Percentiles rank a stretch among this genome's conserved stretches.
Conservation (phyloP, 306 rosid genomes). For the Prunus mongolica region DNA sequence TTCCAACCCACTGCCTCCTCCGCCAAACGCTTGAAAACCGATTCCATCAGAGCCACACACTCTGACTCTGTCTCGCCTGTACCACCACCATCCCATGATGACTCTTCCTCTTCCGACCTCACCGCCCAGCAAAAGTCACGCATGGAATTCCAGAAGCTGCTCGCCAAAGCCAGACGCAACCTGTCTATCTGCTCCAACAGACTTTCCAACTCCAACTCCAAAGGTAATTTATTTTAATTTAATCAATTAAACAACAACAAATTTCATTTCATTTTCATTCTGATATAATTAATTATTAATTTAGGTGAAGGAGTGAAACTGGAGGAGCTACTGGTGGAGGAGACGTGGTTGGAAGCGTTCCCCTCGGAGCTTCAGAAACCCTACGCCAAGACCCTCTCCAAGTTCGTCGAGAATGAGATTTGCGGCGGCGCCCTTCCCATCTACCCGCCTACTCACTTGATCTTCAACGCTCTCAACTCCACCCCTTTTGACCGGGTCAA, state of each 20-base stretch:
- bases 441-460: conserved; percentile 76
- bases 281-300: neutral
- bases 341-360: conserved; percentile 70
- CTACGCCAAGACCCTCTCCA: conserved; percentile 58
- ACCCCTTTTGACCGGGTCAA: conserved; percentile 71
- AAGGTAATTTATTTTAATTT: conserved; percentile 17
- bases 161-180: conserved; percentile 68
- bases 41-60: neutral
- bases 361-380: conserved; percentile 68
- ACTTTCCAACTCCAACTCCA: conserved; percentile 36
- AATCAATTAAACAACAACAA: neutral
- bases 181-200: conserved; percentile 51
- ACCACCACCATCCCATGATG: neutral
- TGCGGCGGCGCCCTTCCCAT: conserved; percentile 35
- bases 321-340: conserved; percentile 76
- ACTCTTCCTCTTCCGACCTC: conserved; percentile 18
- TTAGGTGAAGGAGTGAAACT: conserved; percentile 37
- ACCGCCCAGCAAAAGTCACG: conserved; percentile 46
- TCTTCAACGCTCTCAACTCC: conserved; percentile 88
- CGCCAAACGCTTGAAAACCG: conserved; percentile 18
- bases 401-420: conserved; percentile 59
- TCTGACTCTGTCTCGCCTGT: neutral
- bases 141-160: conserved; percentile 49
- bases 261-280: neutral
- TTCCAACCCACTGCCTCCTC: conserved; percentile 29